Conservation (phyloP, 1,284 basidiomycete genomes). For the Schizopora paradoxa region DNA sequence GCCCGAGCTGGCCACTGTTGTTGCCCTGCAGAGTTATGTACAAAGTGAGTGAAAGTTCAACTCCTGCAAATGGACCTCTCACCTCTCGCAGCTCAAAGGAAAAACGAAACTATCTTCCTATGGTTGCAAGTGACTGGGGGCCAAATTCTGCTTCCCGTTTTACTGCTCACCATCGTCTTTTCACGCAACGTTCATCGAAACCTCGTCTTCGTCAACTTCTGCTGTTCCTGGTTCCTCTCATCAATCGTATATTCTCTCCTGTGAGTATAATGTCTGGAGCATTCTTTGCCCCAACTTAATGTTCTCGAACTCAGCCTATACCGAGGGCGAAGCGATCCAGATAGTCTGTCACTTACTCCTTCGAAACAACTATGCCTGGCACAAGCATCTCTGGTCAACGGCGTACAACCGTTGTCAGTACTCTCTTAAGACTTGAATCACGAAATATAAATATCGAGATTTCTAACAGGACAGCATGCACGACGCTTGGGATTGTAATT, state of each 20-base stretch:
- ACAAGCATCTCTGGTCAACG: constrained; percentile 16
- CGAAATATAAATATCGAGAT: background rate
- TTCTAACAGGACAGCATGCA: constrained; percentile 10
- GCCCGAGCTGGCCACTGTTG: too few relatives aligned
- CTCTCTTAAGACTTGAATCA: background rate
- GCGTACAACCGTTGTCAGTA: constrained; percentile 15
- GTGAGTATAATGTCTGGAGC: constrained; percentile 4
- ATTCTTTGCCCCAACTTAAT: background rate
- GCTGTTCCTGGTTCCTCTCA: constrained; percentile 17
- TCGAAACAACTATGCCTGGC: constrained; percentile 10
- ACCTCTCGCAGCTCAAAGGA: too few relatives aligned
- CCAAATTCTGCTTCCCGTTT: constrained; percentile 16
- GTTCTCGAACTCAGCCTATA: constrained; percentile 13
- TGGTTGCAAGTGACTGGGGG: constrained; percentile 18
- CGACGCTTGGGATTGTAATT: constrained; percentile 13
- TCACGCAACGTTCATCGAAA: constrained; percentile 13
- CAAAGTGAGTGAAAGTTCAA: too few relatives aligned
- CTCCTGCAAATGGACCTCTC: too few relatives aligned
- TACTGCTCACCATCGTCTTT: constrained; percentile 17
- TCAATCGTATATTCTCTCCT: constrained; percentile 17
- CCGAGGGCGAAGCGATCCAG: constrained; percentile 10
- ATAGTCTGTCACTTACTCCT: constrained; percentile 13
- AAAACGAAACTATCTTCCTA: constrained; percentile 15
- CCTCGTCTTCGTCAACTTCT: constrained; percentile 18
- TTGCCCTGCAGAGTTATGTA: too few relatives aligned